These are phyloP conservation scores for Apophysomyces ossiformis DNA, from an alignment of 371 early-diverging fungal genomes.

Conservation along the genomic window DNA sequence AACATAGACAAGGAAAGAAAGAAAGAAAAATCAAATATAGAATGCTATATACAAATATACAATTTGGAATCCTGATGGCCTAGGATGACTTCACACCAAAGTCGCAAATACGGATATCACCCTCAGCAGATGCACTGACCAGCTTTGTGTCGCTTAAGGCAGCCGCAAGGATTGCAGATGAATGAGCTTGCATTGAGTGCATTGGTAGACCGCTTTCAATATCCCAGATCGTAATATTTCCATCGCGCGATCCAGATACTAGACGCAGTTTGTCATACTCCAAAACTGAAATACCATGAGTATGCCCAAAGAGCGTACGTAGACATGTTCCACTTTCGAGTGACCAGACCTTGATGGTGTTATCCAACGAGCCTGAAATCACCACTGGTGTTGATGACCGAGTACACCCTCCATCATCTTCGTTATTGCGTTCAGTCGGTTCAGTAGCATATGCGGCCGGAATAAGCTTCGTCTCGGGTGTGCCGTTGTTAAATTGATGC, in stretches of 20 bases:
- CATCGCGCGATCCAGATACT: slow-evolving; percentile 83
- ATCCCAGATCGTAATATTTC: slow-evolving; percentile 44
- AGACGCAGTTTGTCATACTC: slow-evolving; percentile 67
- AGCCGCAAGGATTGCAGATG: slow-evolving; percentile 71
- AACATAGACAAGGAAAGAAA: not conserved
- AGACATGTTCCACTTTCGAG: slow-evolving; percentile 76
- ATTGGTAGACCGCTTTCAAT: slow-evolving; percentile 77
- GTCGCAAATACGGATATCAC: slow-evolving; percentile 55
- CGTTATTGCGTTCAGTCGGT: not conserved
- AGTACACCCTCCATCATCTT: slow-evolving; percentile 1
- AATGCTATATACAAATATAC: slow-evolving; percentile 1
- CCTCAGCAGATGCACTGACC: slow-evolving; percentile 82
- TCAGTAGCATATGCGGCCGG: not conserved
- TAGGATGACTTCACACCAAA: slow-evolving; percentile 10
- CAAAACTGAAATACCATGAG: slow-evolving; percentile 83
- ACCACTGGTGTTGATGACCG: slow-evolving; percentile 4
- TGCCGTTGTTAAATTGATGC: slow-evolving; percentile 22
- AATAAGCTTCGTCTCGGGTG: not conserved
- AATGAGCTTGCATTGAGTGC: slow-evolving; percentile 65
- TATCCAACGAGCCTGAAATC: slow-evolving; percentile 74
- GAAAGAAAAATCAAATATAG: not conserved
- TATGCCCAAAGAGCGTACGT: slow-evolving; percentile 83
- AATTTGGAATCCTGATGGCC: not conserved
- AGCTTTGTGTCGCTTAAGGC: slow-evolving; percentile 84
- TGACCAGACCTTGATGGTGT: slow-evolving; percentile 88